Evolutionary conservation across 2,329 filamentous ascomycete genomes (phyloP), one percentile per base, ranked within the genome.

Genomic region (Hypoxylon sp.): DNA sequence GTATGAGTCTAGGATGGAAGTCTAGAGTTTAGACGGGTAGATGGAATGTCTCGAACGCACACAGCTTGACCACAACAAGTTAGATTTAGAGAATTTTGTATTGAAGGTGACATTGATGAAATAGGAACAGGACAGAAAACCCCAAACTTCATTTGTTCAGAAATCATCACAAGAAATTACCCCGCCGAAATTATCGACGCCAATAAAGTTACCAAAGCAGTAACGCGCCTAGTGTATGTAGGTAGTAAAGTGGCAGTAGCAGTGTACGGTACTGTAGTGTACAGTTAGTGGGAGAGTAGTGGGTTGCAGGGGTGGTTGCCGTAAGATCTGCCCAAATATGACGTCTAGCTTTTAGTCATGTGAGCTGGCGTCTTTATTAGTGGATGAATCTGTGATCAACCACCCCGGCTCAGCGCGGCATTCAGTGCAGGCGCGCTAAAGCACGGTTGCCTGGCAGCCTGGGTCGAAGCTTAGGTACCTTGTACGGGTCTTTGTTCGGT

Each of bases 311-410:
- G 66, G 42, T 11, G 26, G 46, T 31, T 65, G 5, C 61, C 51
- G 66, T 68, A 65, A 67, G 46, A 70, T 52, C 60, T 62, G 24
- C 57, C 39, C 47, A 55, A 67, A 51, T 31, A 69, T 71, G 67
- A 69, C 69, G 63, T 70, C 59, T 54, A 55, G 47, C 51, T 63
- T 60, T 66, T 62, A 66, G 62, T 72, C 67, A 68, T 67, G 67
- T 71, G 70, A 70, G 58, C 52, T 59, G 53, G 60, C 50, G 66
- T 65, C 44, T 62, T 63, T 58, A 37, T 63, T 66, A 65, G 62
- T 66, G 61, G 53, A 26, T 46, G 17, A 53, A 53, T 31, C 31
- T 44, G 39, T 44, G 39, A 9, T 9, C 39, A 42, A 35, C 19
- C 50, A 58, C 57, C 63, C 54, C 50, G 63, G 63, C 47, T 69